phyloP scores from a whole-genome alignment of 2,329 filamentous ascomycete species.

The Cryphonectria naterciae region DNA sequence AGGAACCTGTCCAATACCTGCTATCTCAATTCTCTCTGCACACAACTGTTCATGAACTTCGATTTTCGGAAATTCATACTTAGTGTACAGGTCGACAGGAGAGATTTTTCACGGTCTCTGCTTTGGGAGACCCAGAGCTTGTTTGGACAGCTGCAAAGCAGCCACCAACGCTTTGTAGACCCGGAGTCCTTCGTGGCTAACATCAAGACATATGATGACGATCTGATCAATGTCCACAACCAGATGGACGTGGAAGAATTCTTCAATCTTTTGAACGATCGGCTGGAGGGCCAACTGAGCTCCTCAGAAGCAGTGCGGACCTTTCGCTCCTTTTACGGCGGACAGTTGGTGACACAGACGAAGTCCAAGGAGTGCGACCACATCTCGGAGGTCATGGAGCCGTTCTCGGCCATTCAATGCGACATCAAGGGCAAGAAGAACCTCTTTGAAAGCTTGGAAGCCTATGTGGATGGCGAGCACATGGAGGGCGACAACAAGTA shows the following conservation, averaged over 20 bases:
- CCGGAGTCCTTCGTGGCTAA: slow-evolving; percentile 72
- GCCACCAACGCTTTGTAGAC: slow-evolving; percentile 73
- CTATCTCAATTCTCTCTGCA: slow-evolving; percentile 93
- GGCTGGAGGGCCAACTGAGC: slow-evolving; percentile 82
- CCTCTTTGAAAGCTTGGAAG: slow-evolving; percentile 84
- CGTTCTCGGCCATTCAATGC: slow-evolving; percentile 93
- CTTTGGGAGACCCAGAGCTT: slow-evolving; percentile 78
- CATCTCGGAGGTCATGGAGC: slow-evolving; percentile 86
- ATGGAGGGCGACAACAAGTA: slow-evolving; percentile 99
- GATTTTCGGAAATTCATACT: slow-evolving; percentile 87
- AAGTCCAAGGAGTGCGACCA: slow-evolving; percentile 94
- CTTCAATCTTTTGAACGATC: slow-evolving; percentile 90
- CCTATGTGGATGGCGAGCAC: slow-evolving; percentile 94
- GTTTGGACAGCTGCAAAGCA: slow-evolving; percentile 86
- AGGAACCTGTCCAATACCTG: slow-evolving; percentile 93
- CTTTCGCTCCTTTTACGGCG: slow-evolving; percentile 86
- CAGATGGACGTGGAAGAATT: slow-evolving; percentile 99
- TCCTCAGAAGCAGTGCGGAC: slow-evolving; percentile 68
- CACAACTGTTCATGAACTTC: slow-evolving; percentile 95
- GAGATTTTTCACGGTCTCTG: slow-evolving; percentile 63
- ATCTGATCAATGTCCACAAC: slow-evolving; percentile 79
- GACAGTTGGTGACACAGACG: slow-evolving; percentile 90
- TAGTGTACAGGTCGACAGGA: slow-evolving; percentile 59
- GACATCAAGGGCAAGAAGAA: slow-evolving; percentile 91
- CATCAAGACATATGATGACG: slow-evolving; percentile 82